Base-by-base conservation (phyloP, 2,329 filamentous ascomycete species). In the Chaetomiaceae sp. region DNA sequence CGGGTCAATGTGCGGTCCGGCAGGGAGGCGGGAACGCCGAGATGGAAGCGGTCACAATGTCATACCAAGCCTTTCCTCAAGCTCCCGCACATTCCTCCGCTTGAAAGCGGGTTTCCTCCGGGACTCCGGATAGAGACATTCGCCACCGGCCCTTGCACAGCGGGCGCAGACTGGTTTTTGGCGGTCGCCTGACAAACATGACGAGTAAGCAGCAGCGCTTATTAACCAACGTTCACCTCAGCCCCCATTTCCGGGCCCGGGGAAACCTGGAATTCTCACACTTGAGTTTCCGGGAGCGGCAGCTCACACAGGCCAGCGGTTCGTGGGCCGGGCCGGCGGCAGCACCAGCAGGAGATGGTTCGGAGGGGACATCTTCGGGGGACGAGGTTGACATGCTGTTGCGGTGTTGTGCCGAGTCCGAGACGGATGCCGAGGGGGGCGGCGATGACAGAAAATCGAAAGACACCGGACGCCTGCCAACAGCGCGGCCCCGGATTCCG, bases 121-220 rank as follows among this genome's bases (percentile, higher is more conserved):
- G 50, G 90, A 87, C 70, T 95, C 89, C 55, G 95, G 91, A 67
- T 95, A 96, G 50, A 87, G 78, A 69, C 92, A 96, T 47, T 88
- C 84, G 65, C 85, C 83, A 46, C 82, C 79, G 41, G 91, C 70
- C 58, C 87, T 81, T 48, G 80, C 74, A 67, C 92, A 96, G 17
- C 90, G 91, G 37, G 82, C 81, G 63, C 92, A 96, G 21, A 82
- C 80, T 14, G 90, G 90, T 63, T 83, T 87, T 41, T 73, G 75
- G 25, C 90, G 86, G 69, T 96, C 90, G 37, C 59, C 59, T 62
- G 44, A 6, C 9, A 25, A 16, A 23, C 19, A 50, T 33, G n/a
- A n/a, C n/a, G n/a, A 46, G 51, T 59, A 35, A 58, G 52, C 53
- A 42, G 41, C 40, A 27, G 10, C 25, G 25, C 25, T 27, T 7